Percentiles rank a stretch among this genome's conserved stretches.
These are phyloP conservation scores for Solanum chaucha DNA, from an alignment of 257 asterid species.

Conservation along the genomic window DNA sequence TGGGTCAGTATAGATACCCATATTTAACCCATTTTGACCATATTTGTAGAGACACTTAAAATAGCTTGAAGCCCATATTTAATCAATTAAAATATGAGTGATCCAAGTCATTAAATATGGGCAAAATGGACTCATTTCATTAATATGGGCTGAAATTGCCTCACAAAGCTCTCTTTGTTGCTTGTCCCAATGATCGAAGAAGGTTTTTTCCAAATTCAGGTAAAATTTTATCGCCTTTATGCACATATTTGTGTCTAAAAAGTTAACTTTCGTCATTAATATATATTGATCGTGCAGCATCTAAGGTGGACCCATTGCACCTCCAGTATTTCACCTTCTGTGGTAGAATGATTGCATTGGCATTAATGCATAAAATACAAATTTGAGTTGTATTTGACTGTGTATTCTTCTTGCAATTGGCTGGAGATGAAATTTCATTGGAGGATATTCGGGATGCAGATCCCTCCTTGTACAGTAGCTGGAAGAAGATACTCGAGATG, in stretches of 20 bases:
- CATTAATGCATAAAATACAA: not conserved
- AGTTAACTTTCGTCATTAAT: no score
- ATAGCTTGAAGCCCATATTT: no score
- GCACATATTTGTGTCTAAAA: no score
- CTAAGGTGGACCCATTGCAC: slow-evolving; percentile 52
- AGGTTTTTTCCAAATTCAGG: not conserved
- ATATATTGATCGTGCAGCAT: not conserved
- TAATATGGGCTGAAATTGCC: no score
- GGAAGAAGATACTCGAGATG: not conserved
- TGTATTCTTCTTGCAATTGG: not conserved
- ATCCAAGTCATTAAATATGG: no score
- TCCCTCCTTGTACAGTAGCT: not conserved
- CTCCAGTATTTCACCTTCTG: slow-evolving; percentile 63
- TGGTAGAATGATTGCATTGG: slow-evolving; percentile 65
- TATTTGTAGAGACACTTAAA: no score
- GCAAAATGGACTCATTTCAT: no score
- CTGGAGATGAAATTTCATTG: not conserved
- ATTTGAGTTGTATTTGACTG: not conserved
- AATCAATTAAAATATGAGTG: no score
- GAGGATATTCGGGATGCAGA: not conserved
- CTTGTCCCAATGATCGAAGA: not conserved
- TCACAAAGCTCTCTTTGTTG: not conserved
- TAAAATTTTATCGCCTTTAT: not conserved
- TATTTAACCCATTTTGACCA: no score
- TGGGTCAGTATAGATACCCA: no score